These are phyloP conservation scores for Aureobasidium sp. DNA, from an alignment of 2,329 filamentous ascomycete genomes.

Conservation along the genomic window DNA sequence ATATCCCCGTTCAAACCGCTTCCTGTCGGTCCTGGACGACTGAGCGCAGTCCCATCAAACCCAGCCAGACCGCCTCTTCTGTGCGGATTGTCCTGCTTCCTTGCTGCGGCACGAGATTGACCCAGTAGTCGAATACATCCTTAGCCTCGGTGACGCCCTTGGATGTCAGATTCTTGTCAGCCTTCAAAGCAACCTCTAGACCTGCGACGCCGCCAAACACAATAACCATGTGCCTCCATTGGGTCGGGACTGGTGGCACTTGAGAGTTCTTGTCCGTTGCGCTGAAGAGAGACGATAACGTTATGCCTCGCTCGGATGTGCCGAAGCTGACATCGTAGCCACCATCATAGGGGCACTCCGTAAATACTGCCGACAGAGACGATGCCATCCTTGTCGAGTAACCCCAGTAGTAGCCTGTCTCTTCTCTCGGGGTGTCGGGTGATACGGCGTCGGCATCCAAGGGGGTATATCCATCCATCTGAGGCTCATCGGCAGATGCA, in stretches of 20 bases:
- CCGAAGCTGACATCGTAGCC: constrained; percentile 80
- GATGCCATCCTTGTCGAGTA: constrained; percentile 60
- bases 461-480: constrained; percentile 15
- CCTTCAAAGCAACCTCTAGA: constrained; percentile 63
- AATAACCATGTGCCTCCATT: constrained; percentile 59
- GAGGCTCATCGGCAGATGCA: constrained; percentile 33
- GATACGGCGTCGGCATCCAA: constrained; percentile 53
- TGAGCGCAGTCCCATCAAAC: constrained; percentile 57
- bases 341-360: constrained; percentile 62
- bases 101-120: constrained; percentile 72
- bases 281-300: constrained; percentile 17
- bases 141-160: constrained; percentile 57
- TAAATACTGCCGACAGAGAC: constrained; percentile 66
- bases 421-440: constrained; percentile 60
- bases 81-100: constrained; percentile 76
- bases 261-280: constrained; percentile 32
- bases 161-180: constrained; percentile 49
- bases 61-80: constrained; percentile 75
- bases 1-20: background rate
- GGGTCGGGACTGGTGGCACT: constrained; percentile 33
- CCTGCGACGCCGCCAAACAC: constrained; percentile 77
- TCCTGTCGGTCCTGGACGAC: constrained; percentile 20
- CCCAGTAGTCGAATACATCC: constrained; percentile 75
- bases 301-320: constrained; percentile 66
- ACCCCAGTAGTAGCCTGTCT: constrained; percentile 81